These are phyloP conservation scores for Kodamaea sagamina DNA, from an alignment of 805 yeast genomes.

Conservation along the genomic window DNA sequence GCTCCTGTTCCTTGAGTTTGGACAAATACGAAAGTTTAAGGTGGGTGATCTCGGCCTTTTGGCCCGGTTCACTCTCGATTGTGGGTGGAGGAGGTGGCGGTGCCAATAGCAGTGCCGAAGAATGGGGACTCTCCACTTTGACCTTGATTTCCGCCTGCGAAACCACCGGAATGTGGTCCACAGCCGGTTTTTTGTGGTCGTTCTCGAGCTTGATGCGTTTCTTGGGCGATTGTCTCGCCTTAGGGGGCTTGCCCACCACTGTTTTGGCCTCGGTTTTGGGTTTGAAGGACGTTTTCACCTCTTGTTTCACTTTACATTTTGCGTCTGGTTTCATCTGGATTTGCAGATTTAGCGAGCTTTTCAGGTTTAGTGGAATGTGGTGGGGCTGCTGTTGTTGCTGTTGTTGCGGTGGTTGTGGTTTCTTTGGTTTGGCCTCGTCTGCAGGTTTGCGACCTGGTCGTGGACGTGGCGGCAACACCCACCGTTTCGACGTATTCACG, in stretches of 20 bases:
- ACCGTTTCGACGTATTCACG: constrained; percentile 40
- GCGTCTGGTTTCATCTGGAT: background rate
- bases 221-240: constrained; percentile 10
- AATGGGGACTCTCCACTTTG: background rate
- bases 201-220: constrained; percentile 11
- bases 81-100: background rate
- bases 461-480: constrained; percentile 45
- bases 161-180: background rate
- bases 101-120: background rate
- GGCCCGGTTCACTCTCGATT: background rate
- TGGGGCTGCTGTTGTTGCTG: no score
- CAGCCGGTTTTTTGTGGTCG: constrained; percentile 2
- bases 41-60: constrained; percentile 12
- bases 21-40: constrained; percentile 37
- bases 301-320: background rate
- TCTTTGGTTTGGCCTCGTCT: constrained; percentile 11
- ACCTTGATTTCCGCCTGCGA: background rate
- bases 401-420: background rate
- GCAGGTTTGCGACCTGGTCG: constrained; percentile 44
- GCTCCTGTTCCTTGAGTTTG: constrained; percentile 44
- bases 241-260: background rate
- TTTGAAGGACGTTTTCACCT: background rate
- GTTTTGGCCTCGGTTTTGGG: background rate
- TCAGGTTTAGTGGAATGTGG: no score
- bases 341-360: no score